These are phyloP conservation scores for Coemansia sp. DNA, from an alignment of 192 early-diverging fungal species.

Conservation along the genomic window DNA sequence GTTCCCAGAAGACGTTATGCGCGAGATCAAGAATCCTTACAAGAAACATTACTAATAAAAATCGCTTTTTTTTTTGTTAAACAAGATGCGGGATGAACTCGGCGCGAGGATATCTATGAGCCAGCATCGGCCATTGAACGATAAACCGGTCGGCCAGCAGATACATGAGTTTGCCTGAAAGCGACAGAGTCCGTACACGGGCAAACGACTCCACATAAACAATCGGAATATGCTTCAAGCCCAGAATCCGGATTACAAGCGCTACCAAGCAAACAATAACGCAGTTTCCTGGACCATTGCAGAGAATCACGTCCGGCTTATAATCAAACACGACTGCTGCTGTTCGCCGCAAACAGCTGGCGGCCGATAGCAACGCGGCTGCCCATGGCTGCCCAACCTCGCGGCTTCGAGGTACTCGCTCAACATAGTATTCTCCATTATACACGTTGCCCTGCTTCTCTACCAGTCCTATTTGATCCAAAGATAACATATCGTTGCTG, in stretches of 20 bases:
- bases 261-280: constrained; percentile 66
- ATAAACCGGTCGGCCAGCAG: constrained; percentile 78
- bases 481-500: constrained; percentile 61
- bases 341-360: constrained; percentile 19
- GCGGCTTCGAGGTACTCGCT: constrained; percentile 68
- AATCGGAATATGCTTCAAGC: constrained; percentile 57
- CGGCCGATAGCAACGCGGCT: constrained; percentile 57
- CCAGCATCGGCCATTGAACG: constrained; percentile 83
- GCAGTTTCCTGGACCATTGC: constrained; percentile 91
- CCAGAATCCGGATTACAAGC: constrained; percentile 58
- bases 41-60: constrained; percentile 31
- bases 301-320: constrained; percentile 67
- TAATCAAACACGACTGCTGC: constrained; percentile 38
- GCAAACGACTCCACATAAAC: constrained; percentile 94
- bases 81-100: constrained; percentile 66
- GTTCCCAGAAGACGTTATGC: constrained; percentile 47
- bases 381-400: constrained; percentile 69
- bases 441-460: constrained; percentile 23
- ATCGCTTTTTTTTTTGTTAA: constrained; percentile 21
- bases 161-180: constrained; percentile 82
- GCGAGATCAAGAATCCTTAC: constrained; percentile 45
- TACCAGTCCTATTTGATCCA: constrained; percentile 55
- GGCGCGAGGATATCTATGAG: constrained; percentile 56
- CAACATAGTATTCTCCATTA: constrained; percentile 39
- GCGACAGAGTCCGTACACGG: constrained; percentile 77